Base-by-base conservation (phyloP, 306 rosid species). In the Prunus kanzakura region DNA sequence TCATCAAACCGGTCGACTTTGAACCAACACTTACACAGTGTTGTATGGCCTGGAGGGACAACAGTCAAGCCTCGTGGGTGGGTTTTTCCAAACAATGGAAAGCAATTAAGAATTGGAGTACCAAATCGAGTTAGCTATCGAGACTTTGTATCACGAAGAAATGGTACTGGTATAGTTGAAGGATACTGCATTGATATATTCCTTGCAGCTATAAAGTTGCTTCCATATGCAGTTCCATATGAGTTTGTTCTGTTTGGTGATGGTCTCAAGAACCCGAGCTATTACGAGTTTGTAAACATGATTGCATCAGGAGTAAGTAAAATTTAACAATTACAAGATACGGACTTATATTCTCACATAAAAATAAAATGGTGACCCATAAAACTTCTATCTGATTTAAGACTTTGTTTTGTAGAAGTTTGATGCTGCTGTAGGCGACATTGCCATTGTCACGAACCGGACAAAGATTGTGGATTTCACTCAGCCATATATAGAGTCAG, bases 141-240 rank as follows among this genome's bases (percentile, higher is more conserved):
- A 64, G 82, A 61, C n/a, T 75, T 87, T 69, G 88, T 84, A 38
- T 80, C 79, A 14, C 73, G 12, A 19, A 77, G 79, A 41, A 69
- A 80, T 71, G 82, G 80, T 20, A 80, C 79, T 12, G 73, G 16
- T 55, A 8, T 50, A 11, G 76, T 82, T 50, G 68, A 75, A 74
- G 91, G 91, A 72, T 84, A 77, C 67, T 80, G 91, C 82, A 87
- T 87, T 67, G 91, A 87, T 55, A 84, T 87, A 25, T 87, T 87
- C 74, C 54, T 15, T 29, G 88, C 91, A 25, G 91, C 91, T 47
- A 43, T 82, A 27, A 72, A 78, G 19, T 69, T 84, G 82, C 83
- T 87, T 66, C 88, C 91, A 10, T 87, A 84, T 67, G 55, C 76
- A 63, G 83, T 87, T 77, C 88, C 85, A 27, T 50, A 84, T 60